Percentiles rank a stretch among this genome's conserved stretches.
Conservation (phyloP, 2,329 filamentous ascomycete genomes). For the Alternaria consortialis region DNA sequence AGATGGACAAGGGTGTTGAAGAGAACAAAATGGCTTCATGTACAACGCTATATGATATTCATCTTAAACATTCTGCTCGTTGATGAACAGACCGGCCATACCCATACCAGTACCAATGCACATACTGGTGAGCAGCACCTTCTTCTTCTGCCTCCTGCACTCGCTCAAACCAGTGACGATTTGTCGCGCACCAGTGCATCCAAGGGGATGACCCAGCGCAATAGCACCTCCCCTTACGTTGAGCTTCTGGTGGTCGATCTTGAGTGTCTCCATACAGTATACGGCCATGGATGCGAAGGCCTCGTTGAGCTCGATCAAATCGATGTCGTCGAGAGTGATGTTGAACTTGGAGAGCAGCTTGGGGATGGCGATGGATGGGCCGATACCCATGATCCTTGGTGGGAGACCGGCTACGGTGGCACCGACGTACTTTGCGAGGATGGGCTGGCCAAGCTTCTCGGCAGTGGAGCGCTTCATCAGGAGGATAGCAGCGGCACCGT, state of each 20-base stretch:
- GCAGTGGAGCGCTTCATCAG: conserved; percentile 95
- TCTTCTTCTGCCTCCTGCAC: conserved; percentile 84
- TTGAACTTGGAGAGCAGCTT: conserved; percentile 87
- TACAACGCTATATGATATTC: background rate
- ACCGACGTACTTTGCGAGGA: conserved; percentile 93
- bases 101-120: conserved; percentile 75
- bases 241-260: conserved; percentile 77
- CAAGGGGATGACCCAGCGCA: conserved; percentile 83
- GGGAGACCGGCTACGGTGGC: conserved; percentile 90
- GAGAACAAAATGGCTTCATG: background rate
- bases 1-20: background rate
- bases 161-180: conserved; percentile 92
- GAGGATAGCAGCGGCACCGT: conserved; percentile 88
- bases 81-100: conserved; percentile 72
- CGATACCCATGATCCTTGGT: conserved; percentile 96
- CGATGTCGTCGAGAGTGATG: conserved; percentile 81
- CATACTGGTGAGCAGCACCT: conserved; percentile 92
- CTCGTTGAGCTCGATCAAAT: conserved; percentile 95
- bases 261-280: conserved; percentile 77
- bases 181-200: conserved; percentile 78
- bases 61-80: conserved; percentile 60
- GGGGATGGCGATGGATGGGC: conserved; percentile 73
- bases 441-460: conserved; percentile 84
- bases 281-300: conserved; percentile 98
- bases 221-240: conserved; percentile 85